phyloP scores from a whole-genome alignment of 2,329 filamentous ascomycete species.

The Trichophyton rubrum region DNA sequence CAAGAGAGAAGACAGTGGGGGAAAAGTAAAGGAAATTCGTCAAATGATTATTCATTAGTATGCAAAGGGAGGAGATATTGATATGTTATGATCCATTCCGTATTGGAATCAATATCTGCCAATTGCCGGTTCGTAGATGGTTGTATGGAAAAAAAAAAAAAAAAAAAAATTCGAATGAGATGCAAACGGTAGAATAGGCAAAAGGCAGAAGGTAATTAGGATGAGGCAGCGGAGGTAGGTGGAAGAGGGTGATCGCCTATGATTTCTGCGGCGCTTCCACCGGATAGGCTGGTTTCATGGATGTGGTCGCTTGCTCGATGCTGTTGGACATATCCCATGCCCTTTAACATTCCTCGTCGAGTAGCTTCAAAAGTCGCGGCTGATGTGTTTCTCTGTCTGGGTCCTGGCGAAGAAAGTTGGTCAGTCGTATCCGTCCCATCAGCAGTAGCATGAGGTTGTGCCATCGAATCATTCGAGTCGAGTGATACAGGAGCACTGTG shows the following conservation, averaged over 20 bases:
- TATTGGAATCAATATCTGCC: constrained; percentile 6
- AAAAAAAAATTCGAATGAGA: background rate
- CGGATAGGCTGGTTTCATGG: constrained; percentile 27
- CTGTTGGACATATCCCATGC: constrained; percentile 39
- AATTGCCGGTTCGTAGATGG: background rate
- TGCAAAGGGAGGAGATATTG: constrained; percentile 10
- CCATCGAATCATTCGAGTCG: constrained; percentile 29
- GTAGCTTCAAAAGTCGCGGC: constrained; percentile 13
- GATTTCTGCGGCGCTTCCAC: constrained; percentile 28
- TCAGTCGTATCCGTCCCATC: constrained; percentile 17
- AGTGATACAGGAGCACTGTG: constrained; percentile 26
- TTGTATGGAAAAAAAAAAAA: background rate
- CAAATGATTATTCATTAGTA: background rate
- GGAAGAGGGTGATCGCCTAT: background rate
- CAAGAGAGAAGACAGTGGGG: background rate
- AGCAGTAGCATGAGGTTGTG: constrained; percentile 16
- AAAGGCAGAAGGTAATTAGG: background rate
- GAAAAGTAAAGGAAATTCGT: constrained; percentile 8
- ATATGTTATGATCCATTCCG: constrained; percentile 13
- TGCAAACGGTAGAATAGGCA: background rate
- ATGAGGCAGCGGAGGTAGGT: background rate
- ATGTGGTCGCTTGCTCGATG: constrained; percentile 39
- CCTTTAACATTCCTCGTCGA: constrained; percentile 29
- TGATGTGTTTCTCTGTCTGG: constrained; percentile 6
- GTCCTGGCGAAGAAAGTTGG: background rate